These are phyloP conservation scores for Deuterostichococcus epilithicus DNA, from an alignment of 139 green algal species.

Conservation along the genomic window DNA sequence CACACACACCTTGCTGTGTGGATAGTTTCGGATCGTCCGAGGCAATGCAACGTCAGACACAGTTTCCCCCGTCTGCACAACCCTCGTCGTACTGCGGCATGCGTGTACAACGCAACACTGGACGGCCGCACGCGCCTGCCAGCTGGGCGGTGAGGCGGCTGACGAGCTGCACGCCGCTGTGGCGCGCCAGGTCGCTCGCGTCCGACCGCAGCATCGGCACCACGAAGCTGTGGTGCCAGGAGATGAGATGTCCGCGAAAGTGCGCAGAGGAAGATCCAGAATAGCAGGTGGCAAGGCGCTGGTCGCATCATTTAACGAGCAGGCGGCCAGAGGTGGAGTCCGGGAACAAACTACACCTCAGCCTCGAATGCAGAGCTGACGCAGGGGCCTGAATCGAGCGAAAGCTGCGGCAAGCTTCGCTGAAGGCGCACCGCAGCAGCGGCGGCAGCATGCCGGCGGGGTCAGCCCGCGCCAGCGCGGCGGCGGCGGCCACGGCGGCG, in stretches of 20 bases:
- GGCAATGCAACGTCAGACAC: no score
- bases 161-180: slow-evolving; percentile 35
- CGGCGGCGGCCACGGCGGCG: slow-evolving; percentile 36
- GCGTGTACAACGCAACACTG: no score
- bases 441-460: slow-evolving; percentile 45
- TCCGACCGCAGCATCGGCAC: slow-evolving; percentile 30
- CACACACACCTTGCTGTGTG: no score
- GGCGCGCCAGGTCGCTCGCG: slow-evolving; percentile 11
- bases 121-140: neutral
- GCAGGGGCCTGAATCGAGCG: neutral
- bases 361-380: neutral
- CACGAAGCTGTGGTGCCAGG: slow-evolving; percentile 10
- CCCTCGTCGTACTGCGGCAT: no score
- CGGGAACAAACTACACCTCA: neutral
- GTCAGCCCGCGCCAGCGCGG: slow-evolving; percentile 34
- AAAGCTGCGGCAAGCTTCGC: slow-evolving; percentile 18
- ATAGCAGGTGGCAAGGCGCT: no score
- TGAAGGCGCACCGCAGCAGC: slow-evolving; percentile 34
- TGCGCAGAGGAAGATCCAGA: no score
- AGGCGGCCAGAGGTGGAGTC: neutral
- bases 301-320: neutral
- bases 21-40: no score
- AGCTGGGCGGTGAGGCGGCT: neutral
- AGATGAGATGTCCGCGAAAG: no score
- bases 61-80: no score